Conservation (phyloP, 371 early-diverging fungal species). For the Ordospora colligata region DNA sequence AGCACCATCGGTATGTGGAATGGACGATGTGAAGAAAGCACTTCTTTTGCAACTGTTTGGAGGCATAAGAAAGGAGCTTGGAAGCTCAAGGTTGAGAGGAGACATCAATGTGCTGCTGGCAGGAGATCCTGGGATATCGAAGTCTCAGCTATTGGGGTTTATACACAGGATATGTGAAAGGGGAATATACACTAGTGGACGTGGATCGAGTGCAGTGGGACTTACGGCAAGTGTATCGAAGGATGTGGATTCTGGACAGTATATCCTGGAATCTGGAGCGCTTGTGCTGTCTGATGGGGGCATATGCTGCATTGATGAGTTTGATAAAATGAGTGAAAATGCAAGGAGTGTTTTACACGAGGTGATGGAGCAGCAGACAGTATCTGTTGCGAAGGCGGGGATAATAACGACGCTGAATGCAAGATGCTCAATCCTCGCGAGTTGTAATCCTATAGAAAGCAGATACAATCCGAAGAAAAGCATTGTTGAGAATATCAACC, state of each 20-base stretch:
- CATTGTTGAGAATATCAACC: slow-evolving; percentile 61
- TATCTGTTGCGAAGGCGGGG: slow-evolving; percentile 62
- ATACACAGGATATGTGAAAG: slow-evolving; percentile 87
- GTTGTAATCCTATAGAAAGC: slow-evolving; percentile 61
- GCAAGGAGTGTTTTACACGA: slow-evolving; percentile 61
- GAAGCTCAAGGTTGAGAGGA: slow-evolving; percentile 56
- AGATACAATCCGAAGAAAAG: slow-evolving; percentile 60
- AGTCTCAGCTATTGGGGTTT: slow-evolving; percentile 59
- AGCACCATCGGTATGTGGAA: slow-evolving; percentile 89
- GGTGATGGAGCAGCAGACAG: slow-evolving; percentile 62
- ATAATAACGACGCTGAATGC: slow-evolving; percentile 63
- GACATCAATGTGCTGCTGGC: slow-evolving; percentile 62
- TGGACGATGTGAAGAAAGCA: slow-evolving; percentile 94
- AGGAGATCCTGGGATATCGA: slow-evolving; percentile 62
- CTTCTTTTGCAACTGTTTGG: slow-evolving; percentile 91
- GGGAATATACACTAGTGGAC: slow-evolving; percentile 95
- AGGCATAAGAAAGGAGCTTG: slow-evolving; percentile 64
- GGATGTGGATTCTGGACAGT: slow-evolving; percentile 85
- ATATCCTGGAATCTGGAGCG: slow-evolving; percentile 68
- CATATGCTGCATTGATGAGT: slow-evolving; percentile 62
- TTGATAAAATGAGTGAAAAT: slow-evolving; percentile 63
- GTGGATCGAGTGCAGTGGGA: slow-evolving; percentile 95
- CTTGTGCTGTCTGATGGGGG: slow-evolving; percentile 61
- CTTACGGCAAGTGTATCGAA: slow-evolving; percentile 92
- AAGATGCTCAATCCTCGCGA: slow-evolving; percentile 60